Conservation (phyloP, 495 filamentous ascomycete genomes). For the Talaromyces proteolyticus region DNA sequence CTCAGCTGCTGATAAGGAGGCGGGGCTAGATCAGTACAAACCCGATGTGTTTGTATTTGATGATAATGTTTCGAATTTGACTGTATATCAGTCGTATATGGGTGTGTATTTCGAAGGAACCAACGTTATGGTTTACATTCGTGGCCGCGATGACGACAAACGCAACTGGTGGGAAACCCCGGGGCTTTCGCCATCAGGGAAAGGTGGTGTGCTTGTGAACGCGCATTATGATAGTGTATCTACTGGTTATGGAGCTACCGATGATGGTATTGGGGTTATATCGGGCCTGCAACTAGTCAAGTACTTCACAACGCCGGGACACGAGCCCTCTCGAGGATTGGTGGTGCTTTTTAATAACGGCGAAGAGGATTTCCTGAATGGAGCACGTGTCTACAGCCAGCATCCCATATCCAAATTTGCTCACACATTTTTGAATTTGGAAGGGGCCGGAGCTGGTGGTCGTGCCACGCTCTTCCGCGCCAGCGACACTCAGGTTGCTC, state of each 20-base stretch:
- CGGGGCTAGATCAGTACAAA: slow-evolving; percentile 21
- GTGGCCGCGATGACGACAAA: slow-evolving; percentile 66
- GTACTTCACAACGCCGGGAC: slow-evolving; percentile 74
- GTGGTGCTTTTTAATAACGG: slow-evolving; percentile 91
- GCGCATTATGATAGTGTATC: slow-evolving; percentile 95
- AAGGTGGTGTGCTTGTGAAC: slow-evolving; percentile 83
- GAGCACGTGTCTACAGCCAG: slow-evolving; percentile 77
- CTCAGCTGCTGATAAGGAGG: too few relatives aligned
- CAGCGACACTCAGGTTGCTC: slow-evolving; percentile 82
- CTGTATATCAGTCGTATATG: slow-evolving; percentile 29
- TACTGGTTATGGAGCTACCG: slow-evolving; percentile 85
- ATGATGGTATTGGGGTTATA: slow-evolving; percentile 87
- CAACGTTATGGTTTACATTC: slow-evolving; percentile 89
- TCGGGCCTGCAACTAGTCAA: slow-evolving; percentile 81
- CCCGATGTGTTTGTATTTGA: slow-evolving; percentile 63
- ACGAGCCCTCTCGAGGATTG: slow-evolving; percentile 72
- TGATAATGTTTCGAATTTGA: slow-evolving; percentile 76
- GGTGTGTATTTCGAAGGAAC: slow-evolving; percentile 81
- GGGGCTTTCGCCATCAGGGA: slow-evolving; percentile 42
- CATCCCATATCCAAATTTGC: slow-evolving; percentile 72
- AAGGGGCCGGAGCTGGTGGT: slow-evolving; percentile 91
- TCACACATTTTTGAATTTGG: slow-evolving; percentile 87
- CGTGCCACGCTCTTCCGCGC: slow-evolving; percentile 80
- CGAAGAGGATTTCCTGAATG: slow-evolving; percentile 91
- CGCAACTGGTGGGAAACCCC: slow-evolving; percentile 57